phyloP scores from a whole-genome alignment of 352 stramenopile species.

The Plasmopara muralis region DNA sequence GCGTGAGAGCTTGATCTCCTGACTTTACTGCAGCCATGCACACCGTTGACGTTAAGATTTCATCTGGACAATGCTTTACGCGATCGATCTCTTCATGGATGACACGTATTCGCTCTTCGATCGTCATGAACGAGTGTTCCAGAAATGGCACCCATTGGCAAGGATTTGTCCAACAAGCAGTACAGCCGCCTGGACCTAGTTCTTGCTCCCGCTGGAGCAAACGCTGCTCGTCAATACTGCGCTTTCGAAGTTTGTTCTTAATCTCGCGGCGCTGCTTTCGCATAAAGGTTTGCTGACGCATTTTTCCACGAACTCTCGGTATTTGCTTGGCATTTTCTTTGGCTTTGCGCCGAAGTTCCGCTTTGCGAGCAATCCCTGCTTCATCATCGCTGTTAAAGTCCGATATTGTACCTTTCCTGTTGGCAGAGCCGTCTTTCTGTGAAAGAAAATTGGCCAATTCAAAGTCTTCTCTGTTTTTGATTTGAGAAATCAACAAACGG shows the following conservation, averaged over 20 bases:
- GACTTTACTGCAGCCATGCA: constrained; percentile 64
- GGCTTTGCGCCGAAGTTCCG: constrained; percentile 23
- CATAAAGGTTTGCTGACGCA: constrained; percentile 49
- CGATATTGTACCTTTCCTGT: constrained; percentile 30
- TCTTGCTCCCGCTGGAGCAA: constrained; percentile 56
- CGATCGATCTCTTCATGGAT: constrained; percentile 65
- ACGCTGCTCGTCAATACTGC: constrained; percentile 59
- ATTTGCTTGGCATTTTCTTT: constrained; percentile 31
- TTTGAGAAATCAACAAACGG: constrained; percentile 80
- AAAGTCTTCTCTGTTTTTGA: constrained; percentile 62
- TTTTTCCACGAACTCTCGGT: constrained; percentile 43
- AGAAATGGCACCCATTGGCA: constrained; percentile 63
- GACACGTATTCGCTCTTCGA: constrained; percentile 52
- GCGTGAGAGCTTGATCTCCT: constrained; percentile 31
- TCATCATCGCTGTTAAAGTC: constrained; percentile 74
- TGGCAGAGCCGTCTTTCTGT: constrained; percentile 3
- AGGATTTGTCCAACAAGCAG: constrained; percentile 71
- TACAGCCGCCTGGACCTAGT: constrained; percentile 67
- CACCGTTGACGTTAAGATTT: constrained; percentile 42
- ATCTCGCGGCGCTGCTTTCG: constrained; percentile 73
- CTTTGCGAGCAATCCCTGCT: constrained; percentile 50
- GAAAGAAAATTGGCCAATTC: constrained; percentile 48
- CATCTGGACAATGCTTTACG: constrained; percentile 50
- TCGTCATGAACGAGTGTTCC: constrained; percentile 38
- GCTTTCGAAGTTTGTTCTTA: constrained; percentile 55